Conservation (phyloP, 2,329 filamentous ascomycete genomes). For the Xylariaceae sp. region DNA sequence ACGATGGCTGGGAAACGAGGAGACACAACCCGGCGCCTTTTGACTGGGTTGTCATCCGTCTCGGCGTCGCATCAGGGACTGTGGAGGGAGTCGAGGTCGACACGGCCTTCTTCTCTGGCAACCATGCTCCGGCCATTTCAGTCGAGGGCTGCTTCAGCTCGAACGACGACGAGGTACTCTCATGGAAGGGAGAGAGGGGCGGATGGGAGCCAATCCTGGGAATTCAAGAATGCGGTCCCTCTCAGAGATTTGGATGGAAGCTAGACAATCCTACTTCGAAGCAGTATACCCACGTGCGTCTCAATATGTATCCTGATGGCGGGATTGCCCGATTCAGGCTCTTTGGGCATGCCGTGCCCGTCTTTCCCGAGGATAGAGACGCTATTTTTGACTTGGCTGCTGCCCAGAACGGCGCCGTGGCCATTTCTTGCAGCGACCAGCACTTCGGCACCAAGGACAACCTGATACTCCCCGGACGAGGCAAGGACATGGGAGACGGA, state of each 20-base stretch:
- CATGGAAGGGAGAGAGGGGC: conserved; percentile 53
- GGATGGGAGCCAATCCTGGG: conserved; percentile 69
- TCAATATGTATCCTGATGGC: conserved; percentile 83
- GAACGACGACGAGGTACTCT: conserved; percentile 58
- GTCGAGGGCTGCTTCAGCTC: conserved; percentile 69
- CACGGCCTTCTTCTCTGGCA: conserved; percentile 76
- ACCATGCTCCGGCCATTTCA: conserved; percentile 73
- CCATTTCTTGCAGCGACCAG: conserved; percentile 71
- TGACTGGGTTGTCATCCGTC: conserved; percentile 61
- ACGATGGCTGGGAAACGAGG: conserved; percentile 65
- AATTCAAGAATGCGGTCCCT: conserved; percentile 67
- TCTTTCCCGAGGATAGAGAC: conserved; percentile 62
- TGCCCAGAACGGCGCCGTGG: conserved; percentile 72
- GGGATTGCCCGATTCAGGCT: conserved; percentile 77
- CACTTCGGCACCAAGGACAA: conserved; percentile 81
- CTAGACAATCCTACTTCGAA: conserved; percentile 54
- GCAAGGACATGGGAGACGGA: conserved; percentile 81
- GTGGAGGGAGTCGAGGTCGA: conserved; percentile 73
- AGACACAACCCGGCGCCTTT: conserved; percentile 59
- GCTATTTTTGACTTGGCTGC: conserved; percentile 71
- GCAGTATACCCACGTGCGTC: conserved; percentile 70
- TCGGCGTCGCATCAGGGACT: conserved; percentile 65
- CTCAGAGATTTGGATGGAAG: conserved; percentile 68
- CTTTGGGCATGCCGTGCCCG: conserved; percentile 69
- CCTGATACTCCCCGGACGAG: conserved; percentile 69